Evolutionary conservation across 23 red algal species (phyloP).

Genomic region (Rhodosorus marinus): DNA sequence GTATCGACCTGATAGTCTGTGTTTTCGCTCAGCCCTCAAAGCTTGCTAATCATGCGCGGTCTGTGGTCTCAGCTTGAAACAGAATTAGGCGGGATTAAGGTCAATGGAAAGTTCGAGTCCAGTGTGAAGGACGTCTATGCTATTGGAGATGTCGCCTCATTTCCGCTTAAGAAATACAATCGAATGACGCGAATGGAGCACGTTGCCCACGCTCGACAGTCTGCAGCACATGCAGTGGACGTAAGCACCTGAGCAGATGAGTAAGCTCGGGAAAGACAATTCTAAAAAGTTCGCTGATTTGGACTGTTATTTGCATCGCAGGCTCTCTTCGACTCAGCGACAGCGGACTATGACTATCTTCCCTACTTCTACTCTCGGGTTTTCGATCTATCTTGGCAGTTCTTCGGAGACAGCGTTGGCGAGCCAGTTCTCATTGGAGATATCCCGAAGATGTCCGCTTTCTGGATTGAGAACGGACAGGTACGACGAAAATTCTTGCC

Average conservation of each 20-base stretch:
- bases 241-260: too few species aligned
- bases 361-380: conserved; percentile 91
- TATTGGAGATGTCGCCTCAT: conserved; percentile 74
- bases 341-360: conserved; percentile 72
- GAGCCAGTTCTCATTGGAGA: conserved; percentile 37
- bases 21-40: too few species aligned
- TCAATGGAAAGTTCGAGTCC: conserved; percentile 40
- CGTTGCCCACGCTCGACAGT: conserved; percentile 77
- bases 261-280: too few species aligned
- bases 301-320: too few species aligned
- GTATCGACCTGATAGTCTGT: too few species aligned
- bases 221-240: conserved; percentile 67
- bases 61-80: conserved; percentile 60
- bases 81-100: conserved; percentile 72
- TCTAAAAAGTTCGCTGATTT: too few species aligned
- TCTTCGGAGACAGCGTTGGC: conserved; percentile 68
- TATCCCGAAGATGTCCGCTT: neutral
- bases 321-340: conserved; percentile 5
- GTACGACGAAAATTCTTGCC: too few species aligned
- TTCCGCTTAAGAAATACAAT: conserved; percentile 74
- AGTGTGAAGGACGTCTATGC: conserved; percentile 47
- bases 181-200: conserved; percentile 74
- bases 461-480: neutral
- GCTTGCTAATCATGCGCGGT: too few species aligned
- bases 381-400: conserved; percentile 84